Base-by-base conservation (phyloP, 768 basidiomycete species). In the Phlebiopsis gigantea region DNA sequence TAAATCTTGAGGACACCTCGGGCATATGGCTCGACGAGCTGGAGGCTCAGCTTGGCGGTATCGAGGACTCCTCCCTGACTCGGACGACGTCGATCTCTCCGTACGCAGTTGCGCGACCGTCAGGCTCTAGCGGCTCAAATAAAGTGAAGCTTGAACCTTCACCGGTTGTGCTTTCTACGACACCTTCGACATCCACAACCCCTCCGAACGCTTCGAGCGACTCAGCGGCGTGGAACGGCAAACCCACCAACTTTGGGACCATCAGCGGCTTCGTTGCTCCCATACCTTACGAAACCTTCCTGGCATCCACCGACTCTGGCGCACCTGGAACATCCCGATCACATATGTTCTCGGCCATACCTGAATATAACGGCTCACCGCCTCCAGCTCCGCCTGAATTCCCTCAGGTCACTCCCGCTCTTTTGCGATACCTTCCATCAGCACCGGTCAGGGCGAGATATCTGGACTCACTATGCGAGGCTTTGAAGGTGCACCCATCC, bases 21-120 rank as follows among this genome's bases (percentile, higher is more conserved):
- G 69, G 77, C 48, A 76, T 85, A 42, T 88, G 84, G 84, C 75
- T 87, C 21, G 73, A 76, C 29, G 79, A 83, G 62, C 75, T 83
- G 31, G 77, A 80, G 14, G 62, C 70, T 7, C 54, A 66, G 43
- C 66, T 73, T 26, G 62, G 58, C 48, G 34, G 34, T 10, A 69
- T 64, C 53, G 66, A 69, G 19, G 53, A 66, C 53, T 50, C 66
- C 12, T 58, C 65, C 42, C 54, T 61, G 52, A 61, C 65, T 21
- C 6, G 44, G 22, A 21, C 25, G 65, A 3, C 50, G 56, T 10
- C 58, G 28, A 51, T 43, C 17, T 31, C 57, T 10, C 61, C 46
- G n/a, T 56, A 30, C 45, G 53, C 47, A 45, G 42, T 45, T 12
- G 10, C 50, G 15, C 44, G 24, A n/a, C 39, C 50, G 10, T 30